Conservation (phyloP, 352 stramenopile genomes). For the Phytopythium vexans region DNA sequence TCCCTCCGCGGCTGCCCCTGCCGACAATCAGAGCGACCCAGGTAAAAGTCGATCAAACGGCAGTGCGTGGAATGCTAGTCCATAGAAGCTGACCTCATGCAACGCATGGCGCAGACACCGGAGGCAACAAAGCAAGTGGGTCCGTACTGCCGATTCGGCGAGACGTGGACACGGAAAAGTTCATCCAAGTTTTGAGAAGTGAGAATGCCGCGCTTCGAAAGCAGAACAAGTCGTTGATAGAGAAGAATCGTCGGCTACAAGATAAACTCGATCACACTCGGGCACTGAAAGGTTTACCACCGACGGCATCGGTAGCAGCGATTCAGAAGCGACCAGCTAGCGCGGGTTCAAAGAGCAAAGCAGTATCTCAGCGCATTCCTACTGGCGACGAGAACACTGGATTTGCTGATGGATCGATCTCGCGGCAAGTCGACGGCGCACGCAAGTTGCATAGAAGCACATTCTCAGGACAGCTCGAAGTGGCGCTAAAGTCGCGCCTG, state of each 20-base stretch:
- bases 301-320: not conserved
- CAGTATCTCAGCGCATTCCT: not conserved
- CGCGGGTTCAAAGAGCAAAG: conserved; percentile 16
- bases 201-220: conserved; percentile 73
- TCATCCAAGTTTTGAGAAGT: conserved; percentile 72
- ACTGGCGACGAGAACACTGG: not conserved
- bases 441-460: conserved; percentile 48
- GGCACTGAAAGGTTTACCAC: not conserved
- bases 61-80: no score
- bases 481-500: conserved; percentile 67
- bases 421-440: conserved; percentile 40
- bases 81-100: not conserved
- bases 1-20: no score
- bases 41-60: conserved; percentile 12
- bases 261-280: conserved; percentile 39
- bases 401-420: conserved; percentile 30
- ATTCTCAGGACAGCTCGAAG: conserved; percentile 56
- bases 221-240: conserved; percentile 65
- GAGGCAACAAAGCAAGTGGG: conserved; percentile 15
- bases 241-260: conserved; percentile 68
- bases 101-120: conserved; percentile 16
- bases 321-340: conserved; percentile 9
- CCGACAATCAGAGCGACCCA: conserved; percentile 56
- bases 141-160: conserved; percentile 31
- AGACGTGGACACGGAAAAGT: conserved; percentile 78